Percentiles rank a stretch among this genome's conserved stretches.
Conservation (phyloP, 148 eudicot genomes). For the Pharnaceum exiguum region DNA sequence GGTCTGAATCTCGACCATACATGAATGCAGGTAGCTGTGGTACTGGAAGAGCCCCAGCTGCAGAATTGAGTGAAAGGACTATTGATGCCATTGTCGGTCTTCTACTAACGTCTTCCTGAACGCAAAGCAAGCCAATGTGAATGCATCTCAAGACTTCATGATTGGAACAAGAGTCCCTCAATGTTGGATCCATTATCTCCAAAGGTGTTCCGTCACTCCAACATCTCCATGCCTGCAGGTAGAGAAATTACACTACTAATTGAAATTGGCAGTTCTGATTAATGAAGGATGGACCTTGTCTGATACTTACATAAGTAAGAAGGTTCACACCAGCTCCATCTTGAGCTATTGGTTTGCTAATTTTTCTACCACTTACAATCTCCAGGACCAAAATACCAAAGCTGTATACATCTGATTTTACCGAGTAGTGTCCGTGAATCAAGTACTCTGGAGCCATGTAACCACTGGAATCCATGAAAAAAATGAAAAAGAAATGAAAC, state of each 20-base stretch:
- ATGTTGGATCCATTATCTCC: slow-evolving; percentile 16
- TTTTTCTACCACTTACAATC: slow-evolving; percentile 13
- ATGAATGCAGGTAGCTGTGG: slow-evolving; percentile 10
- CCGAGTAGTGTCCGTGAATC: slow-evolving; percentile 19
- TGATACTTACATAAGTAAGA: slow-evolving; percentile 13
- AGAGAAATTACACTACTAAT: not conserved
- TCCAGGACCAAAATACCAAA: slow-evolving; percentile 18
- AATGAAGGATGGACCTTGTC: not conserved
- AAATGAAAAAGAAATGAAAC: not conserved
- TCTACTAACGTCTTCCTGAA: slow-evolving; percentile 17
- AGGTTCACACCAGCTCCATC: slow-evolving; percentile 4
- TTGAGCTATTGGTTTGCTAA: not conserved
- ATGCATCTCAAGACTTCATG: slow-evolving; percentile 5
- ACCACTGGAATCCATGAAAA: slow-evolving; percentile 10
- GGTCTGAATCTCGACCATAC: slow-evolving; percentile 1
- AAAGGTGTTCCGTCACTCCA: slow-evolving; percentile 4
- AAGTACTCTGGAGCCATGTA: slow-evolving; percentile 26
- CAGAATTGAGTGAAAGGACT: slow-evolving; percentile 7
- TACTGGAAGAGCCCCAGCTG: not conserved
- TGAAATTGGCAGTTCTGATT: no score
- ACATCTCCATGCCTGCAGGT: slow-evolving; percentile 17
- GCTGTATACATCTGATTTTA: slow-evolving; percentile 18
- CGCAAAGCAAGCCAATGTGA: slow-evolving; percentile 13
- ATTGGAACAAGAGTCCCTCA: slow-evolving; percentile 1
- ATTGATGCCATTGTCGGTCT: slow-evolving; percentile 16